A percentile compares a stretch with the other conserved stretches of the same genome.
These are phyloP conservation scores for Cocos nucifera DNA, from an alignment of 176 grass and related monocot species.

Conservation along the genomic window DNA sequence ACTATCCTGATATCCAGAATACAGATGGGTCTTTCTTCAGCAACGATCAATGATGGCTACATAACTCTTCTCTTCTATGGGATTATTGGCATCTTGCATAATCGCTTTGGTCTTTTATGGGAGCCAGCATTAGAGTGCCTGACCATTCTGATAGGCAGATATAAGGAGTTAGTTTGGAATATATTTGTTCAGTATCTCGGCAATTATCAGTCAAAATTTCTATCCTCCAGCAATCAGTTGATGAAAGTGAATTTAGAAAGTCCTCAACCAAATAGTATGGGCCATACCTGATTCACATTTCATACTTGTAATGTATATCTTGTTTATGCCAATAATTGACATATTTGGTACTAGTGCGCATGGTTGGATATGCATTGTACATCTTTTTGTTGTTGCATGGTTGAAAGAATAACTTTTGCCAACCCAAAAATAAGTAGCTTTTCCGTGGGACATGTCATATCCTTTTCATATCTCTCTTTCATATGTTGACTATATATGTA, in stretches of 20 bases:
- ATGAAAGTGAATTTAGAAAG: slow-evolving; percentile 30
- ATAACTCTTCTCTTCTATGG: slow-evolving; percentile 79
- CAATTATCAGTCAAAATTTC: slow-evolving; percentile 34
- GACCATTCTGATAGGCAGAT: slow-evolving; percentile 50
- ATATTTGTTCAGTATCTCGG: slow-evolving; percentile 52
- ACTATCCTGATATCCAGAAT: slow-evolving; percentile 47
- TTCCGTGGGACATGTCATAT: no score
- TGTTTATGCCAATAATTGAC: no score
- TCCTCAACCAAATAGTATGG: slow-evolving; percentile 45
- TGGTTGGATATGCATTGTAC: no score
- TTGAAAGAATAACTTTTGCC: no score
- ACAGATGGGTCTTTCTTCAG: slow-evolving; percentile 64
- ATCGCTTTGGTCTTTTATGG: slow-evolving; percentile 85
- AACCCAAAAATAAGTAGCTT: no score
- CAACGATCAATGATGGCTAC: slow-evolving; percentile 49
- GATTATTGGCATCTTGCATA: slow-evolving; percentile 68
- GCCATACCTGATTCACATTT: no score
- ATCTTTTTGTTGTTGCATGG: no score
- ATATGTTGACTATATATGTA: no score
- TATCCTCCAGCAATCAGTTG: slow-evolving; percentile 19
- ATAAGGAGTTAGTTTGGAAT: slow-evolving; percentile 71
- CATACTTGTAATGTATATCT: no score
- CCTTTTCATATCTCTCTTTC: no score
- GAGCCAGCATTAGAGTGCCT: slow-evolving; percentile 57
- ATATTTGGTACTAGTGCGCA: no score